phyloP scores from a whole-genome alignment of 306 rosid genomes.

The Lupinus albus region DNA sequence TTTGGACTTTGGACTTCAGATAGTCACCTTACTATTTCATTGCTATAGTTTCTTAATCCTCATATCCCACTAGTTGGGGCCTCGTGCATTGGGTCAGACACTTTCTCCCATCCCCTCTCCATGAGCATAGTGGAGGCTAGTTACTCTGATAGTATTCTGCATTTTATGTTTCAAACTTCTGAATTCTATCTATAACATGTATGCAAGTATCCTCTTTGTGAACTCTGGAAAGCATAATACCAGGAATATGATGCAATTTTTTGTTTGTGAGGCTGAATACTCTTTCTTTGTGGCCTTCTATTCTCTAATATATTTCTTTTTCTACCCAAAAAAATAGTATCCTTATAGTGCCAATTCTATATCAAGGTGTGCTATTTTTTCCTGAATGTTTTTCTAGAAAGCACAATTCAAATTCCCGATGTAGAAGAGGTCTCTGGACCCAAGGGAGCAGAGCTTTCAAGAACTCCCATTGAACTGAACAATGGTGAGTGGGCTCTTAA shows the following conservation, averaged over 20 bases:
- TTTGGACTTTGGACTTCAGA: neutral
- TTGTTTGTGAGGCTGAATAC: no score
- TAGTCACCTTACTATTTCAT: conserved; percentile 13
- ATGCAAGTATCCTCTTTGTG: neutral
- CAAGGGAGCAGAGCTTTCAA: conserved; percentile 64
- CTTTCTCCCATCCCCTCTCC: neutral
- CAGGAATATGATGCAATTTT: neutral
- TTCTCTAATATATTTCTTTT: no score
- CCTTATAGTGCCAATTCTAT: conserved; percentile 1
- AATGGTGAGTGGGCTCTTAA: conserved; percentile 70
- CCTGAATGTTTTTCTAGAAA: conserved; percentile 53
- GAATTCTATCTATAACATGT: conserved; percentile 11
- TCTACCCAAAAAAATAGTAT: neutral
- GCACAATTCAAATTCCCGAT: conserved; percentile 68
- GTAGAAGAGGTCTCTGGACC: conserved; percentile 61
- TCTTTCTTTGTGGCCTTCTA: no score
- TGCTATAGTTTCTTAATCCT: conserved; percentile 31
- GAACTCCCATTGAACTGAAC: conserved; percentile 76
- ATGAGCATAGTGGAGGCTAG: conserved; percentile 23
- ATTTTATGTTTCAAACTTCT: conserved; percentile 26
- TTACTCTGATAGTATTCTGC: conserved; percentile 17
- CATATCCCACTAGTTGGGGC: no score
- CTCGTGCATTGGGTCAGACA: no score
- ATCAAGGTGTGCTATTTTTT: conserved; percentile 29
- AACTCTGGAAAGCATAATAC: neutral